phyloP scores from a whole-genome alignment of 768 basidiomycete species.

The Xanthoconium purpureum region DNA sequence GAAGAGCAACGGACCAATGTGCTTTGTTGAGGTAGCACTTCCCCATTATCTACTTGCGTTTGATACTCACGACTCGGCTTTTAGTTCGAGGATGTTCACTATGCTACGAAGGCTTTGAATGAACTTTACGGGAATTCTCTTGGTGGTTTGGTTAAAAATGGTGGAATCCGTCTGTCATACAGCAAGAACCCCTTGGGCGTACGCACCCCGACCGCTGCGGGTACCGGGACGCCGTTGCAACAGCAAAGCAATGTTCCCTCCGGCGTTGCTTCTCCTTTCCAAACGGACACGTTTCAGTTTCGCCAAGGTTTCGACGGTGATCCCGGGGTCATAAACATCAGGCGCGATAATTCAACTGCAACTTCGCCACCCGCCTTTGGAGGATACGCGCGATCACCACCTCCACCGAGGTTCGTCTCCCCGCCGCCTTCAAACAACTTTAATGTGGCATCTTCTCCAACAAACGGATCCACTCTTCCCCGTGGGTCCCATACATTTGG shows the following conservation, averaged over 20 bases:
- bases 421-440: constrained; percentile 31
- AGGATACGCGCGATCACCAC: constrained; percentile 33
- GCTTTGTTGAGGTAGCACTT: constrained; percentile 86
- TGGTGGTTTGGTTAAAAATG: constrained; percentile 88
- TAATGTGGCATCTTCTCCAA: constrained; percentile 26
- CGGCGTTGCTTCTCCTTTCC: constrained; percentile 28
- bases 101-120: constrained; percentile 82
- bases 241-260: constrained; percentile 25
- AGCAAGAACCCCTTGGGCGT: constrained; percentile 98
- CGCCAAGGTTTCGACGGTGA: constrained; percentile 31
- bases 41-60: background rate
- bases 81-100: constrained; percentile 87
- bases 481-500: constrained; percentile 34
- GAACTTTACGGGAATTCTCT: constrained; percentile 91
- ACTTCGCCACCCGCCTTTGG: constrained; percentile 27
- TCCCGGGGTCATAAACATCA: constrained; percentile 12
- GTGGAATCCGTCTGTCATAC: constrained; percentile 94
- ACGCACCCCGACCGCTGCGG: constrained; percentile 68
- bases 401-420: constrained; percentile 34
- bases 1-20: constrained; percentile 98
- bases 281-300: constrained; percentile 26
- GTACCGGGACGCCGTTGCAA: constrained; percentile 24
- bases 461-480: constrained; percentile 26
- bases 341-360: constrained; percentile 26
- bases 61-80: constrained; percentile 5